Conservation (phyloP, 768 basidiomycete genomes). For the Asterophora lycoperdoides region DNA sequence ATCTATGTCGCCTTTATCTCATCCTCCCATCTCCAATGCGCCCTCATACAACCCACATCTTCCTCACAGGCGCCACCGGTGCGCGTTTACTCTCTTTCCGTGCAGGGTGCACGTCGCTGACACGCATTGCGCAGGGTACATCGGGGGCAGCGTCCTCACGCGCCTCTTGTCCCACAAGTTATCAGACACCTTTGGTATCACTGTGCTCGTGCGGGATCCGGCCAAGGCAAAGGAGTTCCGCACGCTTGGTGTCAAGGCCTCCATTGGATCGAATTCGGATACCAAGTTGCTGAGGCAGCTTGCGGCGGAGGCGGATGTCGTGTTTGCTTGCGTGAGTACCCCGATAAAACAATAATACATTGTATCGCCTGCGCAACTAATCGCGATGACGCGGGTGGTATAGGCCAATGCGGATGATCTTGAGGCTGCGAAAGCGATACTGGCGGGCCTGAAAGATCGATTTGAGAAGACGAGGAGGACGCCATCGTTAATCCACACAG, state of each 20-base stretch:
- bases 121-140: constrained; percentile 38
- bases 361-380: neutral
- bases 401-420: constrained; percentile 40
- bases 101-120: neutral
- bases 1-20: no score
- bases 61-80: constrained; percentile 49
- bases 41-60: constrained; percentile 27
- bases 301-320: constrained; percentile 42
- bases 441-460: constrained; percentile 33
- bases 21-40: constrained; percentile 3
- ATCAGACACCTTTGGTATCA: constrained; percentile 38
- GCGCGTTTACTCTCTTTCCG: constrained; percentile 1
- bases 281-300: constrained; percentile 32
- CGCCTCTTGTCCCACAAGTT: constrained; percentile 42
- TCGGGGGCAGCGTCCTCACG: constrained; percentile 50
- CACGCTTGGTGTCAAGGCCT: constrained; percentile 31
- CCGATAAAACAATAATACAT: neutral
- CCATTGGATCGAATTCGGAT: constrained; percentile 41
- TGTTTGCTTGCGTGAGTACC: constrained; percentile 36
- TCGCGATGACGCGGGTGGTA: neutral
- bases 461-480: constrained; percentile 28
- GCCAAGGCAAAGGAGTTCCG: constrained; percentile 34
- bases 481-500: constrained; percentile 41
- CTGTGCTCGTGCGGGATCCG: constrained; percentile 40
- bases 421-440: constrained; percentile 34